A percentile compares a stretch with the other conserved stretches of the same genome.
phyloP scores from a whole-genome alignment of 2,329 filamentous ascomycete species.

The Mycogone perniciosa region DNA sequence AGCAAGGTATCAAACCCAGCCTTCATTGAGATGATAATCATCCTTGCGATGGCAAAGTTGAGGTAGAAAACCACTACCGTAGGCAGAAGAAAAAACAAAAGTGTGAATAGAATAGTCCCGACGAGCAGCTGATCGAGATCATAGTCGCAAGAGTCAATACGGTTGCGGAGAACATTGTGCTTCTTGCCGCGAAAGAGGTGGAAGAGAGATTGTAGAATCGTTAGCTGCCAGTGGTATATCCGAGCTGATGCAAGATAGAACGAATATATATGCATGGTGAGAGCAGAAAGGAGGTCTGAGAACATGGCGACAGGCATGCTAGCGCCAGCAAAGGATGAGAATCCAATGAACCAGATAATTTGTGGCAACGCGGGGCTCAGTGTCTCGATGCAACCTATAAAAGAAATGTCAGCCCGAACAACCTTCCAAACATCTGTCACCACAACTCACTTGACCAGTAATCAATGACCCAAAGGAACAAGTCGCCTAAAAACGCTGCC shows the following conservation, averaged over 20 bases:
- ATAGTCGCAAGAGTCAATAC: slow-evolving; percentile 98
- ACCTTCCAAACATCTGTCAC: background rate
- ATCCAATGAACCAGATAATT: slow-evolving; percentile 87
- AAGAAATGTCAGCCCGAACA: slow-evolving; percentile 18
- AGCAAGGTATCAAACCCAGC: slow-evolving; percentile 85
- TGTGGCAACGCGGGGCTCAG: slow-evolving; percentile 75
- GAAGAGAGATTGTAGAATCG: slow-evolving; percentile 94
- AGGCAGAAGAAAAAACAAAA: slow-evolving; percentile 89
- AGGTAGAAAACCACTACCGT: slow-evolving; percentile 96
- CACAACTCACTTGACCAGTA: slow-evolving; percentile 76
- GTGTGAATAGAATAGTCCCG: slow-evolving; percentile 91
- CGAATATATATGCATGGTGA: slow-evolving; percentile 94
- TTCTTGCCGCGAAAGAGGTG: slow-evolving; percentile 98
- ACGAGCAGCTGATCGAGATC: slow-evolving; percentile 94
- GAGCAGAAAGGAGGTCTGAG: slow-evolving; percentile 82
- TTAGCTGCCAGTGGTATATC: slow-evolving; percentile 98
- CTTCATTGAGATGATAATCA: slow-evolving; percentile 91
- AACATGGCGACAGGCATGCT: slow-evolving; percentile 96
- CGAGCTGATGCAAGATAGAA: slow-evolving; percentile 96
- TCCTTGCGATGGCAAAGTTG: slow-evolving; percentile 88
- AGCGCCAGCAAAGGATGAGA: slow-evolving; percentile 89
- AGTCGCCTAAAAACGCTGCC: slow-evolving; percentile 85
- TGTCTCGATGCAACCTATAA: slow-evolving; percentile 64
- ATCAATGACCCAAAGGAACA: slow-evolving; percentile 98
- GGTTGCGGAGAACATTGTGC: slow-evolving; percentile 90